These are phyloP conservation scores for Thermoascus crustaceus DNA, from an alignment of 2,329 filamentous ascomycete genomes.

Conservation along the genomic window DNA sequence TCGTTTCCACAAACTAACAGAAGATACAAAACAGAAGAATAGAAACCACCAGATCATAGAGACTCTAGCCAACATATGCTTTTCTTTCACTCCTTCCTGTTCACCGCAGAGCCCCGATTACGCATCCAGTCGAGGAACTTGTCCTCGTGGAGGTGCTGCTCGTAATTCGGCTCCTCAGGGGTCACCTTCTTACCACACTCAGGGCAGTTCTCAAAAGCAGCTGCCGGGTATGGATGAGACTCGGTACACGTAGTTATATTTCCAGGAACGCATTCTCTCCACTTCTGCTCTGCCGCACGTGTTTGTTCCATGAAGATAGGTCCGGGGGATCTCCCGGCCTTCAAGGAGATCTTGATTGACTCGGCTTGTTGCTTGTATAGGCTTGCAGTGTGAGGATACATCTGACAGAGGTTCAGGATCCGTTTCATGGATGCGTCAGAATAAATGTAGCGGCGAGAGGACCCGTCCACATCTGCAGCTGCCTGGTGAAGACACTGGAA, in stretches of 20 bases:
- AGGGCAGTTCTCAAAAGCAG: conserved; percentile 12
- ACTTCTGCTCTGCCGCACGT: conserved; percentile 8
- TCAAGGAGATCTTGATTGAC: conserved; percentile 1
- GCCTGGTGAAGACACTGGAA: conserved; percentile 9
- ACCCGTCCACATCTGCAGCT: neutral
- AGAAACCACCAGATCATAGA: neutral
- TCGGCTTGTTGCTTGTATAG: conserved; percentile 3
- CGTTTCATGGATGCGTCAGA: neutral
- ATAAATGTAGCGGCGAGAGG: neutral
- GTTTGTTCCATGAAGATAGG: conserved; percentile 6
- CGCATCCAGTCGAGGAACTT: neutral
- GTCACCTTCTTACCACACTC: conserved; percentile 11
- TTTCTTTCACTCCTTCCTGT: neutral
- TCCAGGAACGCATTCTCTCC: conserved; percentile 8
- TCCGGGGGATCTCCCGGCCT: neutral
- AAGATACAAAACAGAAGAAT: neutral
- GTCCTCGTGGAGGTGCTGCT: neutral
- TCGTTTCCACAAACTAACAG: too few species aligned
- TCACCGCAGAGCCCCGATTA: neutral
- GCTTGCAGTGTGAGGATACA: conserved; percentile 7
- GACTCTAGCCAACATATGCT: neutral
- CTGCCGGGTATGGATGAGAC: conserved; percentile 11
- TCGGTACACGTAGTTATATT: conserved; percentile 8
- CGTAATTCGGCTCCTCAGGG: neutral
- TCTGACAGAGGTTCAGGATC: conserved; percentile 3